Evolutionary conservation across 2,329 filamentous ascomycete species (phyloP).

Genomic region (Colletotrichum nymphaeae): DNA sequence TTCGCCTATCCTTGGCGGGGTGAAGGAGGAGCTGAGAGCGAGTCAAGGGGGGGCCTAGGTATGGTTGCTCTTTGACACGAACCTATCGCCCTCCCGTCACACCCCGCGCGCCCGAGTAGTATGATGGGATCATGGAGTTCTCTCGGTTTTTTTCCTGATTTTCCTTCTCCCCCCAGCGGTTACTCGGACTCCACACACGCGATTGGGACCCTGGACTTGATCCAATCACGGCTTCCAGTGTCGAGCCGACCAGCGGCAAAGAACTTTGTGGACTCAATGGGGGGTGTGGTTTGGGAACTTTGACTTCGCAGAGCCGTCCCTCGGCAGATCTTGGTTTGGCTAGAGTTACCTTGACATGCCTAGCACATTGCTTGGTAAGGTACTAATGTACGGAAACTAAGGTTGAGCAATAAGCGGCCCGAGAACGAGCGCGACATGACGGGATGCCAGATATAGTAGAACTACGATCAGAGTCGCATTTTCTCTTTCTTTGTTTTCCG

Average conservation of each 20-base stretch:
- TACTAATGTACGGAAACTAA: too few species aligned
- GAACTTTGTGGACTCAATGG: neutral
- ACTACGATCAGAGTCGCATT: neutral
- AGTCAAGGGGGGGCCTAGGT: neutral
- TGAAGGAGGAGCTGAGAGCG: neutral
- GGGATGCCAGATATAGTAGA: neutral
- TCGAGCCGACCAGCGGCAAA: neutral
- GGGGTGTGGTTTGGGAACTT: neutral
- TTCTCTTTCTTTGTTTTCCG: neutral
- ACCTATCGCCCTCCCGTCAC: neutral
- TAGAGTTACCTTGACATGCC: too few species aligned
- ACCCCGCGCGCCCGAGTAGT: too few species aligned
- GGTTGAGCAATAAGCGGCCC: neutral
- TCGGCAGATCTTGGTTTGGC: too few species aligned
- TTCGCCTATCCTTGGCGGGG: neutral
- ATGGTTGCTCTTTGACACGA: neutral
- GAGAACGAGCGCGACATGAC: neutral
- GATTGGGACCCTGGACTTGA: too few species aligned
- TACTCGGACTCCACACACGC: neutral
- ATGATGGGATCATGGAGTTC: too few species aligned
- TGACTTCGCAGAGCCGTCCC: neutral
- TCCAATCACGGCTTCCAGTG: neutral
- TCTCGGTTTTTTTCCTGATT: too few species aligned
- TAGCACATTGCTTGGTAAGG: too few species aligned
- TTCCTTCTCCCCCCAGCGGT: too few species aligned